Evolutionary conservation across 306 rosid genomes (phyloP).

Genomic region (Gastrolobium villosum): DNA sequence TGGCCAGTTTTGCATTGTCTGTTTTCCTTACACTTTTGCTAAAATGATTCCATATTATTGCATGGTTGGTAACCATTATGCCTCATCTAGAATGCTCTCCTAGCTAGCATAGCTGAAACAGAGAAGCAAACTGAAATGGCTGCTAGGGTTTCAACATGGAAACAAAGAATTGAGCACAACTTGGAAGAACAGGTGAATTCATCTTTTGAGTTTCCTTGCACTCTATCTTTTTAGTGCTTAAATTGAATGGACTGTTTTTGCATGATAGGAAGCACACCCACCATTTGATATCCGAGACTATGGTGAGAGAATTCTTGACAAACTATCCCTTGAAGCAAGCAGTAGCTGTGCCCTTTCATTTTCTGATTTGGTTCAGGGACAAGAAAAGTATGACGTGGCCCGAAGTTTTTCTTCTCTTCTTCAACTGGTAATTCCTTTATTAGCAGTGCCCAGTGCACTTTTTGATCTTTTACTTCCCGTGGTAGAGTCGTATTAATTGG

Average conservation of each 20-base stretch:
- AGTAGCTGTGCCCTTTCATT: conserved; percentile 57
- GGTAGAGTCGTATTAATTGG: background rate
- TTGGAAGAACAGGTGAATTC: conserved; percentile 89
- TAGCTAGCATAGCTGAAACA: conserved; percentile 86
- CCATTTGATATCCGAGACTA: conserved; percentile 88
- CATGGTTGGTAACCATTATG: conserved; percentile 32
- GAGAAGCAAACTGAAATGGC: conserved; percentile 95
- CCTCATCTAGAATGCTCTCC: conserved; percentile 73
- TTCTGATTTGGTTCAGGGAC: conserved; percentile 76
- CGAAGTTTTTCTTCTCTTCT: conserved; percentile 94
- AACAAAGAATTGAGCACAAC: conserved; percentile 84
- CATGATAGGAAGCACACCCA: conserved; percentile 74
- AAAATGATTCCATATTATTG: background rate
- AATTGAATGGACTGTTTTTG: conserved; percentile 41
- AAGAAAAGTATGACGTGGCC: conserved; percentile 76
- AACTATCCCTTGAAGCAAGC: conserved; percentile 70
- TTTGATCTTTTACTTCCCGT: conserved; percentile 33
- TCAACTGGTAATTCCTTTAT: conserved; percentile 75
- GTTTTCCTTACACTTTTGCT: conserved; percentile 16
- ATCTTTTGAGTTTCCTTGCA: conserved; percentile 28
- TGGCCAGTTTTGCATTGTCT: background rate
- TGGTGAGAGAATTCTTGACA: conserved; percentile 72
- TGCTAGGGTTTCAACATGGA: conserved; percentile 88
- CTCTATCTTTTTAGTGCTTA: conserved; percentile 21
- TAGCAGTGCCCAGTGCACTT: conserved; percentile 11